Evolutionary conservation across 371 early-diverging fungal genomes (phyloP), one percentile per base, ranked within the genome.

Genomic region (Haplosporangium sp.): DNA sequence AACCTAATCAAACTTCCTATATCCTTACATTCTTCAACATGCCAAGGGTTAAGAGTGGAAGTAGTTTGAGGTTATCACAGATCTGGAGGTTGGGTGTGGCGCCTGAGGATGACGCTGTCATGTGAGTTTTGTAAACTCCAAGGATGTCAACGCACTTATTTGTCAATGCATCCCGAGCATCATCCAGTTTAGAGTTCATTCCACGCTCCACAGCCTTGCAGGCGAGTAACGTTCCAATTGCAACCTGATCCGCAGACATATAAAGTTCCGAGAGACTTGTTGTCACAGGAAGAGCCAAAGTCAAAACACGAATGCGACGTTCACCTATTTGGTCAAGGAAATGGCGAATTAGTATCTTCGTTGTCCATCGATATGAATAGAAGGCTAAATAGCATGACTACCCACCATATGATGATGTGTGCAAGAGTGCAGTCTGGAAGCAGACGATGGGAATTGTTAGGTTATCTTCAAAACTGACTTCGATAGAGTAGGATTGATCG

Each of bases 381-480:
- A 27, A 27, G 1, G 27, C 27, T 27, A 27, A 27, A 27, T 27
- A 27, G 27, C 27, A 27, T 0, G 1, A 27, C 50, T 2, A 1
- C 64, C 11, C 71, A 83, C 92, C 92, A 62, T 79, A 85, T 37
- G 90, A 87, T 1, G 93, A 92, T 5, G 98, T 99, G 73, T 98
- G 95, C 52, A 99, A 85, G 45, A 99, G 83, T 2, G 99, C 99
- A 2, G 98, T 94, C 85, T 99, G 99, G 90, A 99, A 94, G 83
- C 95, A 97, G 9, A 95, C 94, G 7, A 93, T 90, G 0, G 93
- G 88, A 6, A 89, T 86, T 47, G 91, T 91, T 55, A 98, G 78
- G 48, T 91, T 92, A 61, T 98, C 97, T 40, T 96, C 96, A 65
- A 97, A 90, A 57, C 90, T 87, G 50, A 97, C 82, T 72, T 99